phyloP scores from a whole-genome alignment of 208 protist genomes.

The Leishmania gerbilli region DNA sequence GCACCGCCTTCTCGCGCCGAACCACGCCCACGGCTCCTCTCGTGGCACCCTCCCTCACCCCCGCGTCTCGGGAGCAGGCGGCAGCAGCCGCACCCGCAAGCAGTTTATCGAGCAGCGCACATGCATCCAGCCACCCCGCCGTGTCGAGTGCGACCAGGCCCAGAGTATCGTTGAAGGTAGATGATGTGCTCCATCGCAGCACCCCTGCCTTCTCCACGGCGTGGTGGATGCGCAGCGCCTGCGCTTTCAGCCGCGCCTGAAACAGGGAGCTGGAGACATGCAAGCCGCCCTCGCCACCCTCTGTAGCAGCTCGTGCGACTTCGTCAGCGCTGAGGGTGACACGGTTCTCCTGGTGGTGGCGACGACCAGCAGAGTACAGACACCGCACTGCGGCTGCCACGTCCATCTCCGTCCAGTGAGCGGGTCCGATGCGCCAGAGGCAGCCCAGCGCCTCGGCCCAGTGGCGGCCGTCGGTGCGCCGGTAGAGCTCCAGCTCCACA shows the following conservation, averaged over 20 bases:
- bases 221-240: constrained; percentile 22
- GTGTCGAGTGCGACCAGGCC: constrained; percentile 39
- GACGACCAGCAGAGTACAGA: constrained; percentile 43
- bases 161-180: constrained; percentile 64
- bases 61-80: background rate
- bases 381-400: constrained; percentile 45
- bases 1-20: background rate
- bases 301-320: background rate
- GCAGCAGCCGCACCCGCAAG: constrained; percentile 3
- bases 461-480: constrained; percentile 31
- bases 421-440: constrained; percentile 33
- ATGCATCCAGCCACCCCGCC: constrained; percentile 47
- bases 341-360: background rate
- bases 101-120: constrained; percentile 45
- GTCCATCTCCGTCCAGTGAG: constrained; percentile 70
- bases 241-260: constrained; percentile 18
- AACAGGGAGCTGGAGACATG: background rate
- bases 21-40: background rate
- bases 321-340: background rate
- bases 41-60: background rate
- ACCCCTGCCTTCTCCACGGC: constrained; percentile 13
- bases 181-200: constrained; percentile 43
- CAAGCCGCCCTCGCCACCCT: background rate
- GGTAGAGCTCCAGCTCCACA: constrained; percentile 46
- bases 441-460: constrained; percentile 39